A percentile compares a stretch with the other conserved stretches of the same genome.
phyloP scores from a whole-genome alignment of 2,329 filamentous ascomycete species.

The Ambrosiella beaveri region DNA sequence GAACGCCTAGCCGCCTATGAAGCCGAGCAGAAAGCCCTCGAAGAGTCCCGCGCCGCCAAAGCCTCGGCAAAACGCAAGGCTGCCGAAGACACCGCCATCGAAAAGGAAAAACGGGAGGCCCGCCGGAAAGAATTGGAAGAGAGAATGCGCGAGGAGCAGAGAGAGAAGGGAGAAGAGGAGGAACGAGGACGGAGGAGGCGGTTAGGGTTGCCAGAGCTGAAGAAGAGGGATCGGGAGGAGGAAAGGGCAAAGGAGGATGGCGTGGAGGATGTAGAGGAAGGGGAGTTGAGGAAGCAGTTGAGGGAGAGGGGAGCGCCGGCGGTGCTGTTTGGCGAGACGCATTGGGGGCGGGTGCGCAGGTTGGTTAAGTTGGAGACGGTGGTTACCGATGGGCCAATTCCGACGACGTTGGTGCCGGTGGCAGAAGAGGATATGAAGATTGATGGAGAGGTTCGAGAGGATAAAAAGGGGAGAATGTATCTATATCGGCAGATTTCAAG shows the following conservation, averaged over 20 bases:
- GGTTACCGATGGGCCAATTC: slow-evolving; percentile 62
- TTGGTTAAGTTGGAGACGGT: slow-evolving; percentile 49
- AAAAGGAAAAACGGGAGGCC: slow-evolving; percentile 54
- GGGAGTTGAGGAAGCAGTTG: slow-evolving; percentile 50
- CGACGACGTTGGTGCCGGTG: slow-evolving; percentile 64
- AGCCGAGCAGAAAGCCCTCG: slow-evolving; percentile 60
- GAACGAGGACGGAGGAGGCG: slow-evolving; percentile 57
- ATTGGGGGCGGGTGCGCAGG: slow-evolving; percentile 49
- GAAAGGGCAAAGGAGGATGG: slow-evolving; percentile 17
- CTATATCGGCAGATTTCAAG: slow-evolving; percentile 77
- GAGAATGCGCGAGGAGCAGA: slow-evolving; percentile 50
- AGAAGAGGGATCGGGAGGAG: slow-evolving; percentile 26
- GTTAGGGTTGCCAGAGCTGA: slow-evolving; percentile 62
- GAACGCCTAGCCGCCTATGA: slow-evolving; percentile 64
- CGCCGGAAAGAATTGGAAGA: slow-evolving; percentile 70
- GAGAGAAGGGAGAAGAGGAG: slow-evolving; percentile 56
- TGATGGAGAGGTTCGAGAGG: slow-evolving; percentile 40
- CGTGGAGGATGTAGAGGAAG: slow-evolving; percentile 50
- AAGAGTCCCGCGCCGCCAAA: slow-evolving; percentile 52
- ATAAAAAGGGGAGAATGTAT: slow-evolving; percentile 48
- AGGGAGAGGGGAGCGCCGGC: slow-evolving; percentile 57
- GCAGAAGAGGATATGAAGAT: slow-evolving; percentile 84
- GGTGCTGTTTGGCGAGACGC: slow-evolving; percentile 65
- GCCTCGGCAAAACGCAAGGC: slow-evolving; percentile 67
- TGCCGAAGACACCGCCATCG: slow-evolving; percentile 67